phyloP scores from a whole-genome alignment of 2,329 filamentous ascomycete genomes.

The Fusarium napiforme region DNA sequence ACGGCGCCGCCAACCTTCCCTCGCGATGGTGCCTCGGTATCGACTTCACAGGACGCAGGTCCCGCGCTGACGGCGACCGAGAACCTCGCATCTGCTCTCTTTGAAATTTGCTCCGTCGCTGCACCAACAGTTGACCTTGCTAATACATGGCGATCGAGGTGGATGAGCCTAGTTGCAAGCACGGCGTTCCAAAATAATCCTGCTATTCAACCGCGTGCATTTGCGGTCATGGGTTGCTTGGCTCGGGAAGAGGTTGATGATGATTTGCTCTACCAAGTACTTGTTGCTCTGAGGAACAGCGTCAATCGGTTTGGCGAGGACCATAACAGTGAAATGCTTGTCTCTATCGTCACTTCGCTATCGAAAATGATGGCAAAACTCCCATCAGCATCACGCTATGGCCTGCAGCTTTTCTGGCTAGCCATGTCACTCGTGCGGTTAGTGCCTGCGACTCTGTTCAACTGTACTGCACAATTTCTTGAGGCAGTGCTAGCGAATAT shows the following conservation, averaged over 20 bases:
- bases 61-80: slow-evolving; percentile 67
- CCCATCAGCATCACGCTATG: slow-evolving; percentile 73
- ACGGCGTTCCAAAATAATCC: slow-evolving; percentile 80
- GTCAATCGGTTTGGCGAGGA: slow-evolving; percentile 73
- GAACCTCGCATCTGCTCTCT: slow-evolving; percentile 68
- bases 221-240: slow-evolving; percentile 77
- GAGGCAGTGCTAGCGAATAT: slow-evolving; percentile 74
- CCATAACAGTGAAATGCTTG: slow-evolving; percentile 73
- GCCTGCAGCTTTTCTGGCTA: slow-evolving; percentile 76
- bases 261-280: slow-evolving; percentile 75
- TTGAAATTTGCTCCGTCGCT: slow-evolving; percentile 71
- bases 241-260: slow-evolving; percentile 79
- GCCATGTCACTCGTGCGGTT: slow-evolving; percentile 73
- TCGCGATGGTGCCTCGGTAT: slow-evolving; percentile 65
- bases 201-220: slow-evolving; percentile 75
- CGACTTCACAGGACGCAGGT: slow-evolving; percentile 64
- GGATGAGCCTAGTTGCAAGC: slow-evolving; percentile 79
- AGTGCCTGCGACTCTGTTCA: slow-evolving; percentile 71
- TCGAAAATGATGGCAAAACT: slow-evolving; percentile 79
- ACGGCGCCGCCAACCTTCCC: slow-evolving; percentile 57
- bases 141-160: slow-evolving; percentile 76
- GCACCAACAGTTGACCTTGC: slow-evolving; percentile 72
- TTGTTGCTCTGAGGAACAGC: slow-evolving; percentile 74
- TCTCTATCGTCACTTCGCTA: slow-evolving; percentile 73
- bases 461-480: slow-evolving; percentile 72